Conservation (phyloP, 2,329 filamentous ascomycete species). For the Drechslerella dactyloides region DNA sequence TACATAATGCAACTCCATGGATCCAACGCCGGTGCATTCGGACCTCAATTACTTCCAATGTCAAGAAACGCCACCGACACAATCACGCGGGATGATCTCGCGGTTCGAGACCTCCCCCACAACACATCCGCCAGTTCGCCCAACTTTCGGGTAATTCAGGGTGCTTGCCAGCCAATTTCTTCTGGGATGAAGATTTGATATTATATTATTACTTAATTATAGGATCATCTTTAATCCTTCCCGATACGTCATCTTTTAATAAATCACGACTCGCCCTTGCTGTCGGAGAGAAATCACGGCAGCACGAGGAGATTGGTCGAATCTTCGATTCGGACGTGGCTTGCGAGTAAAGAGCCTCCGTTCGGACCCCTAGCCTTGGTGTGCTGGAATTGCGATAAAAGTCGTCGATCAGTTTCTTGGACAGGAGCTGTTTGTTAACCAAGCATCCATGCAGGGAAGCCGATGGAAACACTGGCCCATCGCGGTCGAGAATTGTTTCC, state of each 20-base stretch:
- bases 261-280: background rate
- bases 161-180: constrained; percentile 32
- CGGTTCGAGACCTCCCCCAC: constrained; percentile 43
- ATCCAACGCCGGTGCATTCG: background rate
- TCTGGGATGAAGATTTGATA: constrained; percentile 39
- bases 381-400: background rate
- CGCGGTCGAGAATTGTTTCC: constrained; percentile 26
- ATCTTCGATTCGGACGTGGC: background rate
- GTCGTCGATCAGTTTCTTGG: constrained; percentile 33
- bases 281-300: background rate
- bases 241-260: constrained; percentile 25
- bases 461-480: constrained; percentile 31
- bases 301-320: background rate
- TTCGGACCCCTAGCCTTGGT: background rate
- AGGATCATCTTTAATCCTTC: constrained; percentile 39
- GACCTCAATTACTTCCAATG: constrained; percentile 5
- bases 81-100: constrained; percentile 10
- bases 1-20: constrained; percentile 15
- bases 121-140: constrained; percentile 35
- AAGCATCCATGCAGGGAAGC: constrained; percentile 38
- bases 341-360: background rate
- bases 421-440: constrained; percentile 33
- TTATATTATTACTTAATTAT: constrained; percentile 9
- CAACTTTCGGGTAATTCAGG: constrained; percentile 9
- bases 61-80: constrained; percentile 39